Evolutionary conservation across 768 basidiomycete species (phyloP), one percentile per base, ranked within the genome.

Genomic region (Pleurotus tuoliensis): DNA sequence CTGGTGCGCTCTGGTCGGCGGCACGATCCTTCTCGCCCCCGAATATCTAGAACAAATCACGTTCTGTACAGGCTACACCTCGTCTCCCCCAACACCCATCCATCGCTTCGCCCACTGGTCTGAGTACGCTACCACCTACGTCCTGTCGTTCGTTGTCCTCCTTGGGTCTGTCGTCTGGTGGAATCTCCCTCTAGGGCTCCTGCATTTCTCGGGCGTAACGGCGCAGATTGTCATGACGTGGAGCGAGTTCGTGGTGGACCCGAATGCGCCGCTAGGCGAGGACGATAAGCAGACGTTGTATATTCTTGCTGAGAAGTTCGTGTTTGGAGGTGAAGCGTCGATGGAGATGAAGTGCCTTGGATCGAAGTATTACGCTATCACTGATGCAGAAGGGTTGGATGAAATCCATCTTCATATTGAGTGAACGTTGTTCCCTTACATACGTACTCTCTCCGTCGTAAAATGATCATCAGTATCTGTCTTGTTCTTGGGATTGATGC

Each of bases 1-100:
- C 37, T 80, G 78, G 78, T 77, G 76, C 55, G 63, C 73, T 39
- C 64, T 69, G 34, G 75, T 78, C n/a, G 77, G 78, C 30, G 77
- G 69, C 3, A 62, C 69, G 12, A 75, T 80, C 47, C 51, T 76
- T 5, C 61, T 76, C 37, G 72, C 62, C 46, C 77, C 78, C 0
- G 59, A 63, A 18, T 58, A 70, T 55, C 68, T 80, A 53, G 72
- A 75, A 41, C 49, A 52, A 18, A 55, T 80, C 46, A 63, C 73
- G 3, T 78, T 78, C 59, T 58, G 62, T 4, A 56, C 65, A 15
- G 75, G 75, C 18, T 75, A 70, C 52, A 49, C 66, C 48, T 12
- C 50, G 11, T 43, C 62, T 4, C 60, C 68, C 13, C 62, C 61
- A 12, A 50, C 44, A 24, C 71, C 70, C 8, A 75, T 80, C 27